Evolutionary conservation across 225 moss, liverwort and hornwort species (phyloP).

Genomic region (Bryoerythrophyllum caledonicum): DNA sequence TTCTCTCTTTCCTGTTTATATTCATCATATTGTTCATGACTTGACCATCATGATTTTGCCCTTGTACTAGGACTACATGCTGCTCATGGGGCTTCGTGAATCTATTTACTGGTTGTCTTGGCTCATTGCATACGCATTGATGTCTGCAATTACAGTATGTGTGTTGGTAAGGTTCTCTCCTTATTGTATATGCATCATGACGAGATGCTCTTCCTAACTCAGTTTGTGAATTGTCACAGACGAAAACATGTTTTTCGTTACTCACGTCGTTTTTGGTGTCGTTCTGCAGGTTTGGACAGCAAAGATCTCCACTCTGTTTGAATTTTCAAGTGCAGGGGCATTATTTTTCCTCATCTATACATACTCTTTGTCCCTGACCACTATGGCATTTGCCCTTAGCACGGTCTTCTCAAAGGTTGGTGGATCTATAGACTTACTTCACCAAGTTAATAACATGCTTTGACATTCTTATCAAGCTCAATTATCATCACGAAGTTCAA

Average conservation of each 20-base stretch:
- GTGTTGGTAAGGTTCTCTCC: constrained; percentile 63
- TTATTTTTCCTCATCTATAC: constrained; percentile 73
- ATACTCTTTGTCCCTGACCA: constrained; percentile 75
- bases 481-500: constrained; percentile 9
- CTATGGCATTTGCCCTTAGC: constrained; percentile 91
- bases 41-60: constrained; percentile 19
- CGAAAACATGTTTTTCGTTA: constrained; percentile 3
- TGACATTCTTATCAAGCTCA: background rate
- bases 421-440: constrained; percentile 12
- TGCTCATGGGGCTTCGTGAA: constrained; percentile 87
- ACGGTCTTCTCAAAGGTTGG: constrained; percentile 76
- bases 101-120: constrained; percentile 88
- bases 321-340: constrained; percentile 58
- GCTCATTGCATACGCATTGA: constrained; percentile 76
- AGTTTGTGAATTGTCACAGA: constrained; percentile 12
- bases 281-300: constrained; percentile 64
- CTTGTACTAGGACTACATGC: constrained; percentile 74
- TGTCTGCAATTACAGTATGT: constrained; percentile 64
- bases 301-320: constrained; percentile 66
- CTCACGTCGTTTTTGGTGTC: constrained; percentile 20
- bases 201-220: constrained; percentile 13
- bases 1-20: background rate
- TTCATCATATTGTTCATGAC: background rate
- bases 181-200: constrained; percentile 18
- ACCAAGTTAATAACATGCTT: constrained; percentile 4